These are phyloP conservation scores for Penicillium diatomitis DNA, from an alignment of 495 filamentous ascomycete genomes.

Conservation along the genomic window DNA sequence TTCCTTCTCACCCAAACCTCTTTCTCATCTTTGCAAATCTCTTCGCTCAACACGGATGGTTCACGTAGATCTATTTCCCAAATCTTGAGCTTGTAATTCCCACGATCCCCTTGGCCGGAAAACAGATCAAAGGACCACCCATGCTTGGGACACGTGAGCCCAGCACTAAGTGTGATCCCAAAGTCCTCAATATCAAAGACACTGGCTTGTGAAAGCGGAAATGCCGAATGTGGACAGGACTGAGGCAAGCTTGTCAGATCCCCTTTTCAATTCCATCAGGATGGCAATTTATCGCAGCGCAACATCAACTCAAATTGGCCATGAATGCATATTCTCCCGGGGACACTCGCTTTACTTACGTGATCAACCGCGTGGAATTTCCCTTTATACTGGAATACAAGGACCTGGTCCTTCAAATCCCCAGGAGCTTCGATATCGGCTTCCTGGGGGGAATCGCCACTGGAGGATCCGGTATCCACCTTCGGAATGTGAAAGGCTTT, in stretches of 20 bases:
- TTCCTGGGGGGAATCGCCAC: conserved; percentile 14
- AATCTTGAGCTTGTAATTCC: conserved; percentile 47
- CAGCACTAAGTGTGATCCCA: conserved; percentile 36
- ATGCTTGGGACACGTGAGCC: conserved; percentile 52
- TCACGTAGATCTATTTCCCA: conserved; percentile 52
- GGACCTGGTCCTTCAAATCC: conserved; percentile 46
- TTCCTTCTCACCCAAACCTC: conserved; percentile 48
- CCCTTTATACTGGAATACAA: conserved; percentile 48
- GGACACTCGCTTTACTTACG: conserved; percentile 26
- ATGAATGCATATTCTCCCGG: too few relatives aligned
- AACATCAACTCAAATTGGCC: too few relatives aligned
- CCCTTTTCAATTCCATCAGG: too few relatives aligned
- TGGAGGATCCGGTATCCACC: conserved; percentile 9
- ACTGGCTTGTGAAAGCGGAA: conserved; percentile 44
- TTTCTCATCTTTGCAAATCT: conserved; percentile 24
- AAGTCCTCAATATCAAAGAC: conserved; percentile 59
- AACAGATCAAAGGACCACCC: conserved; percentile 54
- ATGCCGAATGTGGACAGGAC: conserved; percentile 54
- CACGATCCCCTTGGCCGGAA: conserved; percentile 44
- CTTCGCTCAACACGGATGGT: not conserved
- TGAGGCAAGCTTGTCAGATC: conserved; percentile 8
- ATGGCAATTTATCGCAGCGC: too few relatives aligned
- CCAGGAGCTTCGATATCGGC: conserved; percentile 34
- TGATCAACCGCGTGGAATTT: conserved; percentile 53
- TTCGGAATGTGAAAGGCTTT: conserved; percentile 47